These are phyloP conservation scores for Arachnomyces sp. DNA, from an alignment of 2,329 filamentous ascomycete species.

Conservation along the genomic window DNA sequence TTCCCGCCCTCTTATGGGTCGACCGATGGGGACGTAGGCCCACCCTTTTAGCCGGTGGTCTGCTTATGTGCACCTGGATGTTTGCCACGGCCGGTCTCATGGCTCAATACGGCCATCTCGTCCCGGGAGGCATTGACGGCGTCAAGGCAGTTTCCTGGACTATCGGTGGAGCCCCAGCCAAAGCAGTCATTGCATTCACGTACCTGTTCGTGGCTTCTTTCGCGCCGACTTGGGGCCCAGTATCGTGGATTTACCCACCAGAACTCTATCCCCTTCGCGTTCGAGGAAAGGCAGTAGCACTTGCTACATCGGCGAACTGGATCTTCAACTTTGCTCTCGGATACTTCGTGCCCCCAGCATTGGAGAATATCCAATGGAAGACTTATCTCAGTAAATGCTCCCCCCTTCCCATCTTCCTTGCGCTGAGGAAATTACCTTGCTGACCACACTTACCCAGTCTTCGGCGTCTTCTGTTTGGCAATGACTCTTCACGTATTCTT, in stretches of 20 bases:
- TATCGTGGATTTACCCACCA: constrained; percentile 49
- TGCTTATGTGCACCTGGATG: constrained; percentile 32
- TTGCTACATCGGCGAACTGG: constrained; percentile 10
- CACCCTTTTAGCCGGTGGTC: constrained; percentile 40
- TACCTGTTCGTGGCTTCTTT: constrained; percentile 49
- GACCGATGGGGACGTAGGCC: constrained; percentile 43
- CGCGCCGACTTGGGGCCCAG: constrained; percentile 54
- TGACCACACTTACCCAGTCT: constrained; percentile 51
- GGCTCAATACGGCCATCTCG: constrained; percentile 39
- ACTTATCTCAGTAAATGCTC: constrained; percentile 5
- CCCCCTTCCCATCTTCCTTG: too few relatives aligned
- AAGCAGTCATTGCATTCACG: constrained; percentile 56
- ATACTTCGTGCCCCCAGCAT: constrained; percentile 8
- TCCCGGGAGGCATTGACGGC: constrained; percentile 23
- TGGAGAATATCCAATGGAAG: constrained; percentile 9
- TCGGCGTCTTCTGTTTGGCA: constrained; percentile 57
- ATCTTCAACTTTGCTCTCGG: constrained; percentile 9
- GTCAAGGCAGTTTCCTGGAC: constrained; percentile 36
- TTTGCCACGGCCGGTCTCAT: constrained; percentile 48
- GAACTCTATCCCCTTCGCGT: constrained; percentile 28
- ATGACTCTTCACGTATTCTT: constrained; percentile 58
- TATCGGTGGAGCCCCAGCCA: constrained; percentile 45
- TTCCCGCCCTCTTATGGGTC: constrained; percentile 42
- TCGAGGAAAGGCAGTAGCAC: constrained; percentile 8
- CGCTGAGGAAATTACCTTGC: too few relatives aligned